A percentile compares a stretch with the other conserved stretches of the same genome.
Evolutionary conservation across 1,284 basidiomycete genomes (phyloP).

Genomic region (Mycena sp.): DNA sequence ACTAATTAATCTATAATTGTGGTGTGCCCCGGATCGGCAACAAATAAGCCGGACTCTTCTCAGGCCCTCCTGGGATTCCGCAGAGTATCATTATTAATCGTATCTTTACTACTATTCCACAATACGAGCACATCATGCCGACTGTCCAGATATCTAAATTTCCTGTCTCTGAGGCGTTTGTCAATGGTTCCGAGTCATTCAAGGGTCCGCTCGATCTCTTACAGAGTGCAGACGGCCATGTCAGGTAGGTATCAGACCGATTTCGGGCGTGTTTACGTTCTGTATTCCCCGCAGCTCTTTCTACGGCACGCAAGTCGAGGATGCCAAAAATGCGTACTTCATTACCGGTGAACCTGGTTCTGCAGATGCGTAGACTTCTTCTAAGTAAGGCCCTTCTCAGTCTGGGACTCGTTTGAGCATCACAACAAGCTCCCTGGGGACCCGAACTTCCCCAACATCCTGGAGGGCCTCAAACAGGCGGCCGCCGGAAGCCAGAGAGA

Average conservation of each 20-base stretch:
- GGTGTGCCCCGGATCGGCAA: no score
- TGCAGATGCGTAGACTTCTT: not conserved
- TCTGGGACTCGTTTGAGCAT: constrained; percentile 40
- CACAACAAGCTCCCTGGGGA: constrained; percentile 33
- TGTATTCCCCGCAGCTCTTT: constrained; percentile 32
- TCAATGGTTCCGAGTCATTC: constrained; percentile 24
- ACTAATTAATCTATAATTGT: no score
- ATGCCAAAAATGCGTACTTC: constrained; percentile 31
- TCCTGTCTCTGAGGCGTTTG: constrained; percentile 34
- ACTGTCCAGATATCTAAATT: constrained; percentile 35
- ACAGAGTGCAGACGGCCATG: constrained; percentile 33
- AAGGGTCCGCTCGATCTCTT: constrained; percentile 32
- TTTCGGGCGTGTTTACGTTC: not conserved
- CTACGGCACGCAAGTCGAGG: constrained; percentile 35
- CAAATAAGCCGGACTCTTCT: no score
- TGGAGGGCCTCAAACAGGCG: constrained; percentile 30
- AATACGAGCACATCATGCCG: constrained; percentile 35
- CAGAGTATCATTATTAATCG: no score
- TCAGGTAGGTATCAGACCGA: constrained; percentile 26
- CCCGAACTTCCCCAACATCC: constrained; percentile 29
- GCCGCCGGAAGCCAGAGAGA: constrained; percentile 25
- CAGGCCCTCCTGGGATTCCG: no score
- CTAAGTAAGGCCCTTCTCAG: constrained; percentile 22
- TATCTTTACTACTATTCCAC: no score
- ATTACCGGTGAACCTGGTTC: constrained; percentile 29